phyloP scores from a whole-genome alignment of 2,329 filamentous ascomycete genomes.

The Diaporthe ilicicola region DNA sequence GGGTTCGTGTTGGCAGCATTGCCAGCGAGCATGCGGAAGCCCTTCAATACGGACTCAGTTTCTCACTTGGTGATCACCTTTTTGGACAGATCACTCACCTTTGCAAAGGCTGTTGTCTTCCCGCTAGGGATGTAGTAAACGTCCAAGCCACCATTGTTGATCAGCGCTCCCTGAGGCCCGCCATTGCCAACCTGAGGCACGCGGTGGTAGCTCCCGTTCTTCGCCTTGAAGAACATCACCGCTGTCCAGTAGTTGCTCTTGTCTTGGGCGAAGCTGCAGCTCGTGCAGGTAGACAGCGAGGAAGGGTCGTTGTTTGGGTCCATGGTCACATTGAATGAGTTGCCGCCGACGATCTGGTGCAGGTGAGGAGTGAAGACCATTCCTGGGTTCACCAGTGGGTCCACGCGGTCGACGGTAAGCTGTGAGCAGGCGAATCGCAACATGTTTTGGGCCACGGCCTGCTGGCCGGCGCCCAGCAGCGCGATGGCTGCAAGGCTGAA shows the following conservation, averaged over 20 bases:
- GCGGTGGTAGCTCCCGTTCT: constrained; percentile 53
- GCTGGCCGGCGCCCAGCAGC: constrained; percentile 40
- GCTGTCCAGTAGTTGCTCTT: constrained; percentile 58
- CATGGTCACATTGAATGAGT: constrained; percentile 55
- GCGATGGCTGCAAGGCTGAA: constrained; percentile 39
- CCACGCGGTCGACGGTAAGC: constrained; percentile 55
- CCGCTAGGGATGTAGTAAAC: constrained; percentile 55
- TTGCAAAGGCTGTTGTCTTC: constrained; percentile 52
- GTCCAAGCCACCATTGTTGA: constrained; percentile 54
- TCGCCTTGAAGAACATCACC: constrained; percentile 54
- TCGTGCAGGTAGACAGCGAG: constrained; percentile 50
- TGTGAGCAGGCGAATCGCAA: constrained; percentile 58
- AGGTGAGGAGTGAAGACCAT: constrained; percentile 54
- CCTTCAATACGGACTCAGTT: constrained; percentile 39
- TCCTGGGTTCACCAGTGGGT: constrained; percentile 56
- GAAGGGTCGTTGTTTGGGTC: constrained; percentile 46
- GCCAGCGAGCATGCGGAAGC: constrained; percentile 57
- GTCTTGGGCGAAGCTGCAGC: constrained; percentile 54
- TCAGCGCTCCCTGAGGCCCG: constrained; percentile 51
- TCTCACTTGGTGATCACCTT: too few species aligned
- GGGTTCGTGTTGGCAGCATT: constrained; percentile 52
- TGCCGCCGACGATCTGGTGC: constrained; percentile 57
- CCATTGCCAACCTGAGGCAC: constrained; percentile 55
- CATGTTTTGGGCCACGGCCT: constrained; percentile 48
- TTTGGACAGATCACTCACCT: constrained; percentile 37